Percentiles rank a stretch among this genome's conserved stretches.
phyloP scores from a whole-genome alignment of 2,329 filamentous ascomycete genomes.

The Parascedosporium putredinis region DNA sequence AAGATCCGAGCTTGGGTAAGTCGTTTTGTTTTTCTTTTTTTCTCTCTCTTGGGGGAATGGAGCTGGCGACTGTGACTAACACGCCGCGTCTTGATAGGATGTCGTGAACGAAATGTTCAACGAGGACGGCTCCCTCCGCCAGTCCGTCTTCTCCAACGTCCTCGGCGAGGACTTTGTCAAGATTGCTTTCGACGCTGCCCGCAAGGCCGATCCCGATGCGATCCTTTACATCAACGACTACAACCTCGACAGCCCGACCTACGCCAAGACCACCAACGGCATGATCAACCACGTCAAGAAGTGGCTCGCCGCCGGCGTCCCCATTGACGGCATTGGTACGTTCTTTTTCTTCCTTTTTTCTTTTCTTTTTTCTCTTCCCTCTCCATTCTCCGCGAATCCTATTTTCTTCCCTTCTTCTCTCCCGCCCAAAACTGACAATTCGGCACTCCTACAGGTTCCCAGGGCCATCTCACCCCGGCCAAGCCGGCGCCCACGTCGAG shows the following conservation, averaged over 20 bases:
- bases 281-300: slow-evolving; percentile 51
- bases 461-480: slow-evolving; percentile 36
- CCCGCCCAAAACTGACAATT: not conserved
- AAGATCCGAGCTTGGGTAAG: slow-evolving; percentile 45
- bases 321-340: slow-evolving; percentile 50
- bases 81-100: slow-evolving; percentile 22
- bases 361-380: not conserved
- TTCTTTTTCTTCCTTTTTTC: not conserved
- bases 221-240: slow-evolving; percentile 71
- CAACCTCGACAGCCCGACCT: slow-evolving; percentile 52
- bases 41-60: no score
- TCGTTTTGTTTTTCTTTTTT: not conserved
- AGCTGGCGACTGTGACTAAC: no score
- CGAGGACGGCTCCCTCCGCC: slow-evolving; percentile 48
- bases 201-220: slow-evolving; percentile 52
- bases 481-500: slow-evolving; percentile 28
- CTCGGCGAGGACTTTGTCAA: slow-evolving; percentile 60
- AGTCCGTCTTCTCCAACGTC: slow-evolving; percentile 54
- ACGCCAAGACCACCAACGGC: slow-evolving; percentile 43
- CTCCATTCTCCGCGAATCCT: no score
- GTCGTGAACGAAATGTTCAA: slow-evolving; percentile 57
- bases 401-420: not conserved
- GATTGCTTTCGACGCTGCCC: slow-evolving; percentile 60
- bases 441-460: slow-evolving; percentile 26
- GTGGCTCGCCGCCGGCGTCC: slow-evolving; percentile 51